A percentile compares a stretch with the other conserved stretches of the same genome.
Conservation (phyloP, 164 flowering plant genomes). For the Aristolochia contorta region DNA sequence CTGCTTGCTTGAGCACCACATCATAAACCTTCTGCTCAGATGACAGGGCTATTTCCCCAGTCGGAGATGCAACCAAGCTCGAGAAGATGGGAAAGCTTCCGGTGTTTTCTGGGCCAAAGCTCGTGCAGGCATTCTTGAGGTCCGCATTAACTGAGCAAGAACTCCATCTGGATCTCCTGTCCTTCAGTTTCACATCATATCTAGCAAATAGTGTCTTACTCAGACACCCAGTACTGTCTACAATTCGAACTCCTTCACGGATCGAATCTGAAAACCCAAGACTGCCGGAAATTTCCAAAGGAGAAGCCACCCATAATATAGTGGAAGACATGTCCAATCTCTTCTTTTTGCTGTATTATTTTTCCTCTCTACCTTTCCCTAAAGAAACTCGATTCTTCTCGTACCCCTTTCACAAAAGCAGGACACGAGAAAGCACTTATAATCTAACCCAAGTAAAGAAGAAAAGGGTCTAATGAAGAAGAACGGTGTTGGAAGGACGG, state of each 20-base stretch:
- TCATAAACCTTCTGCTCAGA: constrained; percentile 69
- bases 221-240: constrained; percentile 18
- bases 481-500: too few relatives aligned
- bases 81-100: constrained; percentile 24
- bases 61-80: constrained; percentile 41
- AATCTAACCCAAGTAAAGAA: too few relatives aligned
- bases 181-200: constrained; percentile 17
- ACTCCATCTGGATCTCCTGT: constrained; percentile 20
- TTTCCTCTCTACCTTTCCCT: not conserved
- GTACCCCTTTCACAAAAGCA: not conserved
- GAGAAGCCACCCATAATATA: constrained; percentile 30
- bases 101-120: constrained; percentile 10
- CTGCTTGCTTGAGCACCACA: constrained; percentile 87
- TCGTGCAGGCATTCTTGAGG: constrained; percentile 21
- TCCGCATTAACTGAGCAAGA: constrained; percentile 18
- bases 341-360: too few relatives aligned
- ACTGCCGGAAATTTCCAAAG: constrained; percentile 26
- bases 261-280: constrained; percentile 29
- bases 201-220: constrained; percentile 10
- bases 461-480: too few relatives aligned
- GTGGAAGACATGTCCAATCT: constrained; percentile 32
- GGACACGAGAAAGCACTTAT: too few relatives aligned
- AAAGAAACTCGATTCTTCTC: not conserved
- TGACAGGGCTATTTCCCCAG: constrained; percentile 43
- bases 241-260: constrained; percentile 14